phyloP scores from a whole-genome alignment of 2,329 filamentous ascomycete genomes.

The Ophiosphaerella narmari region DNA sequence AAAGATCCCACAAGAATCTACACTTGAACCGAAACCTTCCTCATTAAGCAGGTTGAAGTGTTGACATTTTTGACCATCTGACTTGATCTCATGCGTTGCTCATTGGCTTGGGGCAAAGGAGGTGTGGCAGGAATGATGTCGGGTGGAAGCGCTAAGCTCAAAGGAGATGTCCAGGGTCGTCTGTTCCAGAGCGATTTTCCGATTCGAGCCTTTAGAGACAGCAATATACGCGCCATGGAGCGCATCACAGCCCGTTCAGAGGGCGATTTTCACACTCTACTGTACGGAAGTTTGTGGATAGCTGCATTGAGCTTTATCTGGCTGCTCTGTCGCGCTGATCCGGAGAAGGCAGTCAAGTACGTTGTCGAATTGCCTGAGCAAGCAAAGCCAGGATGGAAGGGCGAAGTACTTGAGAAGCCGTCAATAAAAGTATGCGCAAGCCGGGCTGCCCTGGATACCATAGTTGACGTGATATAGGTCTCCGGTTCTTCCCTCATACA shows the following conservation, averaged over 20 bases:
- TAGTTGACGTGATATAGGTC: conserved; percentile 47
- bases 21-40: conserved; percentile 8
- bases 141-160: conserved; percentile 3
- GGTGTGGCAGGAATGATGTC: neutral
- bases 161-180: conserved; percentile 15
- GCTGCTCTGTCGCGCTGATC: conserved; percentile 32
- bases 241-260: conserved; percentile 29
- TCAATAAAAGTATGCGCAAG: conserved; percentile 59
- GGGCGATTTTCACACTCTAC: conserved; percentile 21
- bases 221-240: conserved; percentile 28
- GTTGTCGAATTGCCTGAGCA: conserved; percentile 65
- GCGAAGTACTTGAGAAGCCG: conserved; percentile 62
- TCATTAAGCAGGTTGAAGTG: neutral
- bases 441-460: neutral
- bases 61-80: too few species aligned
- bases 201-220: neutral
- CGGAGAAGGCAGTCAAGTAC: conserved; percentile 60
- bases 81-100: too few species aligned
- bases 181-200: conserved; percentile 2
- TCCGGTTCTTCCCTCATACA: conserved; percentile 71
- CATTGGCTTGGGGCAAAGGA: too few species aligned
- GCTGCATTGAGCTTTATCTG: conserved; percentile 29
- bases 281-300: conserved; percentile 26
- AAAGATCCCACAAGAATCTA: conserved; percentile 12
- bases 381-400: conserved; percentile 58